phyloP scores from a whole-genome alignment of 352 stramenopile species.

The Globisporangium echinulatum region DNA sequence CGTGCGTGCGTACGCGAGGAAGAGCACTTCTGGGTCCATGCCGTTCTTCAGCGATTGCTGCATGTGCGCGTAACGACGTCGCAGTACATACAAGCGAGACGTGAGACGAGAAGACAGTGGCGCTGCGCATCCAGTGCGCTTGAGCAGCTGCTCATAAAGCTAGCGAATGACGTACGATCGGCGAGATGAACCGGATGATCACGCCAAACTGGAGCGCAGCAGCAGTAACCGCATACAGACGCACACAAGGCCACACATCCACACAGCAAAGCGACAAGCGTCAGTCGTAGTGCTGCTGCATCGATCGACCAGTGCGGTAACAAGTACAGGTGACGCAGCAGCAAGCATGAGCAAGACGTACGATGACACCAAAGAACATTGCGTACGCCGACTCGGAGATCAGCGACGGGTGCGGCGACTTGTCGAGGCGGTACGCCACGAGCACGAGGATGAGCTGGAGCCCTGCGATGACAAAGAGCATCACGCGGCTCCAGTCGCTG shows the following conservation, averaged over 20 bases:
- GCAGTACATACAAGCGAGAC: conserved; percentile 1
- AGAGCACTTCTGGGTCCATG: conserved; percentile 79
- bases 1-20: conserved; percentile 47
- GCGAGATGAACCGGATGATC: conserved; percentile 72
- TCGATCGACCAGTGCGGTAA: too few species aligned
- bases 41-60: conserved; percentile 78
- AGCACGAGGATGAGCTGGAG: conserved; percentile 79
- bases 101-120: too few species aligned
- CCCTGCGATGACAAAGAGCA: conserved; percentile 75
- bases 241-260: too few species aligned
- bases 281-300: too few species aligned
- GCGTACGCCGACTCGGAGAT: conserved; percentile 80
- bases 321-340: background rate
- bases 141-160: too few species aligned
- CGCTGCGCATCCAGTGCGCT: too few species aligned
- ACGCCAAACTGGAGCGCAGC: conserved; percentile 46
- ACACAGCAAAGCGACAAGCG: too few species aligned
- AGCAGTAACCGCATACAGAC: too few species aligned
- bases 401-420: conserved; percentile 48
- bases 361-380: conserved; percentile 81
- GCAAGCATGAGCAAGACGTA: conserved; percentile 19
- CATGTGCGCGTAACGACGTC: background rate
- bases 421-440: conserved; percentile 75
- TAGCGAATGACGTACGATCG: conserved; percentile 31
- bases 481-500: conserved; percentile 60